These are phyloP conservation scores for Calocybe indica DNA, from an alignment of 768 basidiomycete genomes.

Conservation along the genomic window DNA sequence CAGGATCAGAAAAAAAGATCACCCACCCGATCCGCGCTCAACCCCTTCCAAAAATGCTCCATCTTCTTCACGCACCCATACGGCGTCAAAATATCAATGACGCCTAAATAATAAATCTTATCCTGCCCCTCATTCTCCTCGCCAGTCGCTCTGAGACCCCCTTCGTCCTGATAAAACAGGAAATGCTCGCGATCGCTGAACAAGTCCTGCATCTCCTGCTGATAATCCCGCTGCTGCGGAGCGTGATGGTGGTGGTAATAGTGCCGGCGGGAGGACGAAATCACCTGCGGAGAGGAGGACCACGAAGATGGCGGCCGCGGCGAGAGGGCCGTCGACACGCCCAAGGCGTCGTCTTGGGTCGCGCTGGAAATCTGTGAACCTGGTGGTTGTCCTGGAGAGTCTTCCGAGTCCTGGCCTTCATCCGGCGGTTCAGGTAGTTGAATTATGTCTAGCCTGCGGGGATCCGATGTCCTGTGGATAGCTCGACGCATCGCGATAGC, in stretches of 20 bases:
- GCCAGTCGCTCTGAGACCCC: slow-evolving; percentile 86
- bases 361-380: not conserved
- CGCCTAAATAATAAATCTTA: slow-evolving; percentile 87
- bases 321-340: not conserved
- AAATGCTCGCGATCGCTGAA: slow-evolving; percentile 67
- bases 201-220: slow-evolving; percentile 59
- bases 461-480: slow-evolving; percentile 72
- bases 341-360: not conserved
- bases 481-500: slow-evolving; percentile 83
- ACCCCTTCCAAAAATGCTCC: slow-evolving; percentile 91
- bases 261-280: not conserved
- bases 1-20: not conserved
- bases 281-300: not conserved
- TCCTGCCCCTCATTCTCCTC: slow-evolving; percentile 71
- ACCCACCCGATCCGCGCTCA: slow-evolving; percentile 82
- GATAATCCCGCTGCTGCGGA: not conserved
- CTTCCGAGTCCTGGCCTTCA: slow-evolving; percentile 6
- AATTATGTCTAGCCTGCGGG: slow-evolving; percentile 49
- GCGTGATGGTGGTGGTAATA: slow-evolving; percentile 2
- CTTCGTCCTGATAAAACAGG: slow-evolving; percentile 96
- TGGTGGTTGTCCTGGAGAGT: slow-evolving; percentile 5
- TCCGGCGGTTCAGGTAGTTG: slow-evolving; percentile 7
- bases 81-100: slow-evolving; percentile 96
- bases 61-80: slow-evolving; percentile 71
- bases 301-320: not conserved